A percentile compares a stretch with the other conserved stretches of the same genome.
Conservation (phyloP, 1,139 yeast species). For the Diutina ranongensis region DNA sequence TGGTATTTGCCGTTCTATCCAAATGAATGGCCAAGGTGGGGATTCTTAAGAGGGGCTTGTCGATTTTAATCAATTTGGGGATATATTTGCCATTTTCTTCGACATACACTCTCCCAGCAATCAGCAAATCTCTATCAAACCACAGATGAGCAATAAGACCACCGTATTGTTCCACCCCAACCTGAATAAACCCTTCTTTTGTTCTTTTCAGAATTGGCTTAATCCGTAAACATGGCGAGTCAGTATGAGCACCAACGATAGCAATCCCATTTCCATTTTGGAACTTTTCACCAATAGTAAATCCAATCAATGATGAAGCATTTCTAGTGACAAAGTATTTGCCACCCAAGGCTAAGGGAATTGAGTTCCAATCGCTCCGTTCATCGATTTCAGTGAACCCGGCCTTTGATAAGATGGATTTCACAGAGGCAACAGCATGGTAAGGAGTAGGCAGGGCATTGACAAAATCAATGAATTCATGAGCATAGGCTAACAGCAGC, state of each 20-base stretch:
- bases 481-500: constrained; percentile 17
- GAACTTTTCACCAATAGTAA: constrained; percentile 67
- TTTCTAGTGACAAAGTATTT: constrained; percentile 80
- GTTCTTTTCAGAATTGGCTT: constrained; percentile 78
- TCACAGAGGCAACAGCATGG: constrained; percentile 72
- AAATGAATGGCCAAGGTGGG: constrained; percentile 94
- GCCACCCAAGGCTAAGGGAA: constrained; percentile 36
- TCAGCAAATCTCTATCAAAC: constrained; percentile 87
- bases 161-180: constrained; percentile 92
- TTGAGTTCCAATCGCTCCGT: constrained; percentile 57
- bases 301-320: constrained; percentile 80
- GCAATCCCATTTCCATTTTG: constrained; percentile 76
- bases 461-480: constrained; percentile 64
- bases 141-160: constrained; percentile 90
- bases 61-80: constrained; percentile 65
- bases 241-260: constrained; percentile 90
- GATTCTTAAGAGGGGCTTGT: constrained; percentile 77
- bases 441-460: constrained; percentile 90
- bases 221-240: constrained; percentile 83
- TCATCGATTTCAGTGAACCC: constrained; percentile 72
- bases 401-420: constrained; percentile 36
- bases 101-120: constrained; percentile 86
- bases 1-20: constrained; percentile 61
- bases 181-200: constrained; percentile 71
- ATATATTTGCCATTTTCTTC: constrained; percentile 34